Evolutionary conservation across 495 filamentous ascomycete genomes (phyloP).

Genomic region (Xylaria castorea): DNA sequence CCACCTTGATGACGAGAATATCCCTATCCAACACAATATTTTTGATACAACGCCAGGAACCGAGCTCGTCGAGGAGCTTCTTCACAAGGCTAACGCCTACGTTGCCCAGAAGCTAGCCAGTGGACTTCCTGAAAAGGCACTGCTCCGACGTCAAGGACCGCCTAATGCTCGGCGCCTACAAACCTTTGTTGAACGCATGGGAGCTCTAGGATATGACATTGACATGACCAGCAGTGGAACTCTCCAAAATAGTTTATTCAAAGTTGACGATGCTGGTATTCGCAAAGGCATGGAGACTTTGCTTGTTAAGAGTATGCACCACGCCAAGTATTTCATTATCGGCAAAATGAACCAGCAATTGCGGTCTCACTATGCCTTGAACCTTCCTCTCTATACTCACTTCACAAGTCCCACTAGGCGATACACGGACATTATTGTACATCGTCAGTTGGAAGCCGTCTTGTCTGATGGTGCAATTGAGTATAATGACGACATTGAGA

Average conservation of each 20-base stretch:
- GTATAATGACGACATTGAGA: constrained; percentile 88
- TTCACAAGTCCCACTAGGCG: constrained; percentile 96
- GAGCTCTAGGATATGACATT: constrained; percentile 83
- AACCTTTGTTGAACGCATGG: constrained; percentile 92
- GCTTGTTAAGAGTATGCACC: constrained; percentile 90
- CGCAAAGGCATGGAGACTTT: constrained; percentile 98
- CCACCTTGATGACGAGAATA: constrained; percentile 97
- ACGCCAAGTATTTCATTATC: constrained; percentile 91
- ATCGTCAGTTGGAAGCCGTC: constrained; percentile 89
- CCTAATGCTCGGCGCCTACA: constrained; percentile 89
- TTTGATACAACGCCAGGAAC: constrained; percentile 89
- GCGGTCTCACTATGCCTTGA: constrained; percentile 87
- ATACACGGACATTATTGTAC: constrained; percentile 93
- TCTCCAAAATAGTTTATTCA: constrained; percentile 91
- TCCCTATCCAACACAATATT: constrained; percentile 93
- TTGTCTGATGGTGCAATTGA: constrained; percentile 83
- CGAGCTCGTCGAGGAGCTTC: constrained; percentile 93
- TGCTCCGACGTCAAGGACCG: constrained; percentile 83
- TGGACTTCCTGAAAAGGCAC: constrained; percentile 87
- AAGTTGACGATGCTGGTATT: constrained; percentile 81
- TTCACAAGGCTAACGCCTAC: constrained; percentile 86
- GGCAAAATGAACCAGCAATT: constrained; percentile 74
- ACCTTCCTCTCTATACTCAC: constrained; percentile 93
- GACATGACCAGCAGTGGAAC: constrained; percentile 88
- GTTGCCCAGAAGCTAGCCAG: constrained; percentile 83